Base-by-base conservation (phyloP, 352 stramenopile species). In the Pythium apleroticum region DNA sequence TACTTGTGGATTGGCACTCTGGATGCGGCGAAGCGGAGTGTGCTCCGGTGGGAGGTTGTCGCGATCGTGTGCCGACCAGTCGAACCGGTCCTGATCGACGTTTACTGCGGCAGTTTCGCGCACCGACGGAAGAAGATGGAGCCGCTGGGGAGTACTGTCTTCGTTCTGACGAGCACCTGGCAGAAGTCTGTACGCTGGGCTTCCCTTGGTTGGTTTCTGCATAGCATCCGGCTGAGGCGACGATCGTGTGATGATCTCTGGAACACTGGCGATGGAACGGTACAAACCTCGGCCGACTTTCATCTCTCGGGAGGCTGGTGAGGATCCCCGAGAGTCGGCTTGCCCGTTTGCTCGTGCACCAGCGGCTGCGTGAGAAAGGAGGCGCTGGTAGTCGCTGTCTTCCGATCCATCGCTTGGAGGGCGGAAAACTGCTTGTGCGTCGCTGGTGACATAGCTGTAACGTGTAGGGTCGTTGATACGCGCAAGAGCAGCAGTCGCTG, bases 281-380 rank as follows among this genome's bases (percentile, higher is more conserved):
- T 67, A 67, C 14, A 67, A 43, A 5, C 39, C 60, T 4, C 52
- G 60, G 28, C 60, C 61, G 33, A 68, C 35, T 53, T 68, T 63
- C 28, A 68, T 58, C 9, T 68, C 53, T 10, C 57, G 31, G 6
- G 60, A 37, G n/a, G 27, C 10, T 49, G 43, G 52, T 20, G 35
- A 33, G 45, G 57, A 35, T 24, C 24, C 11, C 2, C 28, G 41
- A 0, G 27, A 30, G 12, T 54, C 54, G 20, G 14, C 37, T 4
- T 41, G 15, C 6, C 8, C 37, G 24, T 60, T 66, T 1, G 60
- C 20, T 33, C 54, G 53, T 6, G 45, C 8, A 43, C 62, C 61
- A 5, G 31, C 27, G 5, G 22, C 60, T 31, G 9, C 46, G 14
- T 35, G 56, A 10, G 31, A 61, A 24, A 20, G 52, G n/a, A 6